Evolutionary conservation across 768 basidiomycete species (phyloP), one percentile per base, ranked within the genome.

Genomic region (Hericium coralloides): DNA sequence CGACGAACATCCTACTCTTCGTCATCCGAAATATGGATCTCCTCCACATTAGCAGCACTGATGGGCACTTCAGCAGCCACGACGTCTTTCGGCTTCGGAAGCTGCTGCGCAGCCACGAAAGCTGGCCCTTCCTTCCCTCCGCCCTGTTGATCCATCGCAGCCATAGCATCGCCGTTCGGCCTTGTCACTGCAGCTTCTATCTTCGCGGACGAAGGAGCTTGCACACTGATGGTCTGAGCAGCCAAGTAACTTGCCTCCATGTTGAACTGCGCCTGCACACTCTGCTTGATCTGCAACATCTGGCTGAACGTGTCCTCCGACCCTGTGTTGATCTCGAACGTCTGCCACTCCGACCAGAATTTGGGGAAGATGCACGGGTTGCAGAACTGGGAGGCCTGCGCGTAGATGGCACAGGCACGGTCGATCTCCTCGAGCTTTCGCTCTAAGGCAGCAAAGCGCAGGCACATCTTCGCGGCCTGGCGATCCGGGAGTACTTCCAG

Each of bases 351-450:
- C 31, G 79, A 72, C 97, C 97, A 98, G 79, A 98, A 98, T 58
- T 85, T 84, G 38, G 93, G 87, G 67, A 89, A 84, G 60, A 89
- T 81, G 17, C 95, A 82, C 12, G 95, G 95, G 68, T 98, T 95
- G 70, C 95, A 99, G 80, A 99, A 98, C 67, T 99, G 97, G 18
- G 92, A 93, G 0, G 97, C 95, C 67, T 98, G 95, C 2, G 94
- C 95, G 64, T 95, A 98, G 62, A 98, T 89, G 2, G 94, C 89
- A 50, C 97, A 84, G 12, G 97, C 97, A 23, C 97, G 82, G 73
- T 99, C 97, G 70, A 99, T 98, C 75, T 99, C 97, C 55, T 97
- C 97, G 38, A 99, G 83, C 69, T 99, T 99, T 63, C 95, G 87
- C 70, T 99, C 97, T 65, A 99, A 82, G 38, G 83, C 81, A 3